Conservation (phyloP, 257 asterid genomes). For the Solanum virginianum region DNA sequence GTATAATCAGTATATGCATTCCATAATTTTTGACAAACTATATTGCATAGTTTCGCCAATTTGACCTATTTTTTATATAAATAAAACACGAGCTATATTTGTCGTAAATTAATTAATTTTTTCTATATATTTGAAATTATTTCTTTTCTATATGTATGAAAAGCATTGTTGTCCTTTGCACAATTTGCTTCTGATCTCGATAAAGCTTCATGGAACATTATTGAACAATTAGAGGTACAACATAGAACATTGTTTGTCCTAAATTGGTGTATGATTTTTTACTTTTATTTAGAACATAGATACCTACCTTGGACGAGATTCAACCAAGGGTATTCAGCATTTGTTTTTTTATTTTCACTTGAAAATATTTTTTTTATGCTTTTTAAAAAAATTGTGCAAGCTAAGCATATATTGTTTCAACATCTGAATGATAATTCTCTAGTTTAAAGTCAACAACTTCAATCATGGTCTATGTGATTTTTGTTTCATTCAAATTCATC, state of each 20-base stretch:
- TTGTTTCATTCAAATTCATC: not conserved
- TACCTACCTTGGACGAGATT: not conserved
- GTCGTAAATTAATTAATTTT: too few relatives aligned
- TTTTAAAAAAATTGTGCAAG: not conserved
- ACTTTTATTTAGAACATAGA: not conserved
- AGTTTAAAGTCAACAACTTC: constrained; percentile 14
- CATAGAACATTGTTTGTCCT: not conserved
- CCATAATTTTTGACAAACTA: too few relatives aligned
- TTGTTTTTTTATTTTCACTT: not conserved
- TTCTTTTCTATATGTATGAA: too few relatives aligned
- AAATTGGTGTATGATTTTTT: too few relatives aligned
- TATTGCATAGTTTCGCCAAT: too few relatives aligned
- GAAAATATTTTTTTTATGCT: not conserved
- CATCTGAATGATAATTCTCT: not conserved
- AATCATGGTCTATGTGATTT: not conserved
- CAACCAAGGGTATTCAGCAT: not conserved
- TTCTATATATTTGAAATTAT: too few relatives aligned
- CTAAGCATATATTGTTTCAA: not conserved
- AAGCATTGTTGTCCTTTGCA: too few relatives aligned
- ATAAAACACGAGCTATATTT: too few relatives aligned
- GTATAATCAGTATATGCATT: too few relatives aligned
- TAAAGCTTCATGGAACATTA: not conserved
- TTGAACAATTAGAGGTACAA: not conserved
- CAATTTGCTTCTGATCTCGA: too few relatives aligned
- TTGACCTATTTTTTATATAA: too few relatives aligned